Evolutionary conservation across 2,329 filamentous ascomycete genomes (phyloP), one percentile per base, ranked within the genome.

Genomic region (Ustilaginoidea virens): DNA sequence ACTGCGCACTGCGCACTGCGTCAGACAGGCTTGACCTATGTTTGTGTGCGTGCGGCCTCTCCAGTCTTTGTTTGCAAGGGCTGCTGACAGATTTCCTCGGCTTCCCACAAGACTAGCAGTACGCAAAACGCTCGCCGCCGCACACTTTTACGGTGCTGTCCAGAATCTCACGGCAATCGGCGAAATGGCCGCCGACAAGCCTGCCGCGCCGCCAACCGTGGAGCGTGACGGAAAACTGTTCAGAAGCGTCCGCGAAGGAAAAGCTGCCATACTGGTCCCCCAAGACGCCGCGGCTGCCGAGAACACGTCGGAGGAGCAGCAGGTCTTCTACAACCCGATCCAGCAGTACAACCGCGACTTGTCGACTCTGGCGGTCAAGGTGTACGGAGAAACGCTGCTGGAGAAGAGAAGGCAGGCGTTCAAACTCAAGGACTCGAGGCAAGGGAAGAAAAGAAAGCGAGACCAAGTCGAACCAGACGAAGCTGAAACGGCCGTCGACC

Each of bases 301-400:
- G 32, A 67, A 71, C 43, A 59, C 66, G 34, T 67, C 74, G 29
- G 64, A 72, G 41, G 63, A 73, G 22, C 69, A 75, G 41, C 79
- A 87, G 43, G 92, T 98, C 32, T 98, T 98, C 48, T 98, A 98
- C 66, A 98, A 98, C 44, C 87, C 90, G 0, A 94, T 98, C 31
- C 90, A 98, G 50, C 90, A 98, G 49, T 98, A 96, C 63, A 98
- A 98, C 54, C 79, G 92, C 26, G 90, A 98, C 49, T 56, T 98
- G 39, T 94, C 83, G 35, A 82, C 94, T 16, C 66, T 98, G 10
- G 83, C 83, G 1, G 93, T 98, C 51, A 82, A 81, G 46, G 80
- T 80, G 0, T 93, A 87, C 49, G 82, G 81, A 1, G 74, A 90
- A 40, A 73, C 82, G 18, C 47, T 41, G 20, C 40, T 73, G 12